These are phyloP conservation scores for Aspergillus hiratsukae DNA, from an alignment of 2,329 filamentous ascomycete genomes.

Conservation along the genomic window DNA sequence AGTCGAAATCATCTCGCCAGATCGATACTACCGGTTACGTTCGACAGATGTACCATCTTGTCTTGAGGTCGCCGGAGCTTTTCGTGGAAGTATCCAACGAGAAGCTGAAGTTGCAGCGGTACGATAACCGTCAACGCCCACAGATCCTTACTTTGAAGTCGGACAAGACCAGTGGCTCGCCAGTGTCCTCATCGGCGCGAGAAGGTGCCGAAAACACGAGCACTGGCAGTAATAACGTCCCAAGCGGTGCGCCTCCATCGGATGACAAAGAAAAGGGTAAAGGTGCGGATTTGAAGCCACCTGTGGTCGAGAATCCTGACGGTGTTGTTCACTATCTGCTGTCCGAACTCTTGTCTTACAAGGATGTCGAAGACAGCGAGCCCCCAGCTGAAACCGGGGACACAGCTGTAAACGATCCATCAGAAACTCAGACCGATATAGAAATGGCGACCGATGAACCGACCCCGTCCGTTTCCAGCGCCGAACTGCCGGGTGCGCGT, in stretches of 20 bases:
- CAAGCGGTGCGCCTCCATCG: slow-evolving; percentile 13
- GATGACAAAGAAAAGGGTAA: slow-evolving; percentile 48
- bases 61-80: slow-evolving; percentile 73
- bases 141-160: slow-evolving; percentile 53
- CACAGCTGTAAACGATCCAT: slow-evolving; percentile 25
- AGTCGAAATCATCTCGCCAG: slow-evolving; percentile 52
- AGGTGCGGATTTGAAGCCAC: slow-evolving; percentile 67
- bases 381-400: slow-evolving; percentile 34
- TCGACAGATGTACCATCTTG: slow-evolving; percentile 71
- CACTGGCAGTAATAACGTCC: slow-evolving; percentile 28
- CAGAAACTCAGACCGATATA: slow-evolving; percentile 41
- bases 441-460: slow-evolving; percentile 46
- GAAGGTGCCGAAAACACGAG: slow-evolving; percentile 23
- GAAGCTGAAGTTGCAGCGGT: slow-evolving; percentile 69
- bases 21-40: slow-evolving; percentile 70
- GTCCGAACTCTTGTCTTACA: slow-evolving; percentile 85
- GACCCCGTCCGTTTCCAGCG: slow-evolving; percentile 29
- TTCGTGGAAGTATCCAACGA: slow-evolving; percentile 89
- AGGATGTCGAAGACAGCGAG: slow-evolving; percentile 86
- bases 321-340: slow-evolving; percentile 93
- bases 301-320: slow-evolving; percentile 85
- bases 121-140: slow-evolving; percentile 50
- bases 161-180: slow-evolving; percentile 31
- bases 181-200: slow-evolving; percentile 21
- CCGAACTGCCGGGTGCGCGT: slow-evolving; percentile 24